A percentile compares a stretch with the other conserved stretches of the same genome.
These are phyloP conservation scores for Hericium coralloides DNA, from an alignment of 768 basidiomycete genomes.

Conservation along the genomic window DNA sequence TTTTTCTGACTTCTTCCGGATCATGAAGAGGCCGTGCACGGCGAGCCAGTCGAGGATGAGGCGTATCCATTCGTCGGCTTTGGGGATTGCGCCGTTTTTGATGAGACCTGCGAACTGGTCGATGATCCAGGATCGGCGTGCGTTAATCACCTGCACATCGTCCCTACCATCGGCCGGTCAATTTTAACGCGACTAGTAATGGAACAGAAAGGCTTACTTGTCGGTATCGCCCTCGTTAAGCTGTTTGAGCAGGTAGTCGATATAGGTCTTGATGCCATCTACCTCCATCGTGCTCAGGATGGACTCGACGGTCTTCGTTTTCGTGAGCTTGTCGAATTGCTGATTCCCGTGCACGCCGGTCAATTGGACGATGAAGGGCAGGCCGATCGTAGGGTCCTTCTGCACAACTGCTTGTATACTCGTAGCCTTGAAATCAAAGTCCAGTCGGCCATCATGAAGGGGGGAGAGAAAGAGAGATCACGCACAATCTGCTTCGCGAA, in stretches of 20 bases:
- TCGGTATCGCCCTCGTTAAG: slow-evolving; percentile 39
- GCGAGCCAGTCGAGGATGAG: slow-evolving; percentile 73
- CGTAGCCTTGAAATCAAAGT: slow-evolving; percentile 39
- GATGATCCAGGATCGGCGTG: slow-evolving; percentile 70
- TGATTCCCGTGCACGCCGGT: slow-evolving; percentile 76
- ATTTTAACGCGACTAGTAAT: neutral
- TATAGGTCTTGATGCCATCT: slow-evolving; percentile 70
- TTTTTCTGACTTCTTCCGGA: slow-evolving; percentile 67
- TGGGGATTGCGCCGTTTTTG: slow-evolving; percentile 72
- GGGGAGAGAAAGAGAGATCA: slow-evolving; percentile 1
- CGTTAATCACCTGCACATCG: slow-evolving; percentile 38
- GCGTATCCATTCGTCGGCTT: slow-evolving; percentile 70
- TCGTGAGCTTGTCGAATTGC: slow-evolving; percentile 88
- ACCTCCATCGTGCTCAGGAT: slow-evolving; percentile 68
- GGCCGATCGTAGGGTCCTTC: slow-evolving; percentile 69
- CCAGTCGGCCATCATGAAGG: too few species aligned
- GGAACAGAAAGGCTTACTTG: slow-evolving; percentile 27
- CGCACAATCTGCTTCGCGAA: slow-evolving; percentile 76
- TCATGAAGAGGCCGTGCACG: slow-evolving; percentile 71
- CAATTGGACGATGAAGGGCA: slow-evolving; percentile 77
- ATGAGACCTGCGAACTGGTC: slow-evolving; percentile 78
- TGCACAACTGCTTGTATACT: slow-evolving; percentile 71
- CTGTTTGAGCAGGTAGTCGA: slow-evolving; percentile 59
- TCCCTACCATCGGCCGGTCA: slow-evolving; percentile 22
- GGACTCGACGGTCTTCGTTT: slow-evolving; percentile 85